Evolutionary conservation across 164 flowering plant genomes (phyloP).

Genomic region (Amborella trichopoda): DNA sequence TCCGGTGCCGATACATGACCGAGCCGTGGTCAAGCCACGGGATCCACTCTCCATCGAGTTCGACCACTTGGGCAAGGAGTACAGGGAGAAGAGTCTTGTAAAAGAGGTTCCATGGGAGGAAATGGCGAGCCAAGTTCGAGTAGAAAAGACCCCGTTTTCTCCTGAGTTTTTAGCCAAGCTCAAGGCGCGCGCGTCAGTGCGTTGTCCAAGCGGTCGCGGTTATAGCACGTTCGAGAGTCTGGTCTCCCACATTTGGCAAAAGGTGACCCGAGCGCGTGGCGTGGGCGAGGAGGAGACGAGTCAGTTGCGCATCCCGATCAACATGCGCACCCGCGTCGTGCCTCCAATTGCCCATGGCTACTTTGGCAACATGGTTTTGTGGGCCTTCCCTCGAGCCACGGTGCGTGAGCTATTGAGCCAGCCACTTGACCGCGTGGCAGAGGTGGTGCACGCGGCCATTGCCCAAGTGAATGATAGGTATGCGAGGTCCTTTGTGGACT

Average conservation of each 20-base stretch:
- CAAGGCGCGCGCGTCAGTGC: constrained; percentile 10
- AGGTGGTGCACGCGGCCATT: not conserved
- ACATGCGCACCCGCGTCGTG: not conserved
- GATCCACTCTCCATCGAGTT: constrained; percentile 5
- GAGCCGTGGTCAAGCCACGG: constrained; percentile 2
- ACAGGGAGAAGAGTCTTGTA: no score
- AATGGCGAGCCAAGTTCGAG: not conserved
- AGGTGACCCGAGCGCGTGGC: constrained; percentile 16
- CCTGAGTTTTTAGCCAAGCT: constrained; percentile 12
- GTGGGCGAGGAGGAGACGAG: no score
- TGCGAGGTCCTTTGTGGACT: constrained; percentile 1
- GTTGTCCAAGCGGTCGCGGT: not conserved
- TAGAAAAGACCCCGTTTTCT: constrained; percentile 1
- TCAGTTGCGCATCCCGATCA: no score
- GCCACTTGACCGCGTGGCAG: not conserved
- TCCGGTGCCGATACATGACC: constrained; percentile 6
- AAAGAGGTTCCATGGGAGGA: no score
- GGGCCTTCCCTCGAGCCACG: constrained; percentile 1
- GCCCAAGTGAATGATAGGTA: not conserved
- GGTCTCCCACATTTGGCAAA: constrained; percentile 21
- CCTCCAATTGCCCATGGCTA: constrained; percentile 1
- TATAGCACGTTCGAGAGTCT: constrained; percentile 20
- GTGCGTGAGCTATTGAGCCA: not conserved
- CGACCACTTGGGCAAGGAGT: constrained; percentile 6
- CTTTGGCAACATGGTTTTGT: constrained; percentile 8